Evolutionary conservation across 2,329 filamentous ascomycete genomes (phyloP).

Genomic region (Pestalotiopsis sp.): DNA sequence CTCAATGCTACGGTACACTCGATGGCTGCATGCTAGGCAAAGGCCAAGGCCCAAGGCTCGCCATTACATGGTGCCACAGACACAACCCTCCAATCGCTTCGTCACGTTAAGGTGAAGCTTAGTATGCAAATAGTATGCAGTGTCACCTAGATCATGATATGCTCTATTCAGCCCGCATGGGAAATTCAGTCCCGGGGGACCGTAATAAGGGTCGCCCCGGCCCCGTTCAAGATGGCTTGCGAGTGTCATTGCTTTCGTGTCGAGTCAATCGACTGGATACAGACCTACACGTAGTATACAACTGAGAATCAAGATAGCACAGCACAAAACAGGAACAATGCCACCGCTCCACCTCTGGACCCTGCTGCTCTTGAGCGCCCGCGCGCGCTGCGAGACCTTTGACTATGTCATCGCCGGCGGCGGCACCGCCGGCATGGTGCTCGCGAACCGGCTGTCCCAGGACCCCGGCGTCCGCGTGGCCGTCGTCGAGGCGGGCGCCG

Average conservation of each 20-base stretch:
- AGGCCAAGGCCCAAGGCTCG: not conserved
- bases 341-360: not conserved
- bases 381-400: not conserved
- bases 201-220: too few relatives aligned
- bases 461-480: not conserved
- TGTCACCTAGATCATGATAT: not conserved
- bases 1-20: not conserved
- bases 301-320: not conserved
- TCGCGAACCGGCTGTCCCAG: conserved; percentile 13
- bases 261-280: too few relatives aligned
- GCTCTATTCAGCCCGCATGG: too few relatives aligned
- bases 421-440: conserved; percentile 5
- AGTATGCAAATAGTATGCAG: not conserved
- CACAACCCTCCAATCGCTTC: not conserved
- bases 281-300: too few relatives aligned
- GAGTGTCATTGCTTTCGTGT: too few relatives aligned
- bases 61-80: conserved; percentile 17
- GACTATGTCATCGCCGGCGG: conserved; percentile 11
- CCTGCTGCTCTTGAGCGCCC: not conserved
- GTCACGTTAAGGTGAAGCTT: not conserved
- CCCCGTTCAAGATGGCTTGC: too few relatives aligned
- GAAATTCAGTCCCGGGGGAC: not conserved
- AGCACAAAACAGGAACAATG: not conserved
- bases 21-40: not conserved
- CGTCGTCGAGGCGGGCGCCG: conserved; percentile 7